Conservation (phyloP, 75 land plant genomes). For the Sequoia sempervirens region DNA sequence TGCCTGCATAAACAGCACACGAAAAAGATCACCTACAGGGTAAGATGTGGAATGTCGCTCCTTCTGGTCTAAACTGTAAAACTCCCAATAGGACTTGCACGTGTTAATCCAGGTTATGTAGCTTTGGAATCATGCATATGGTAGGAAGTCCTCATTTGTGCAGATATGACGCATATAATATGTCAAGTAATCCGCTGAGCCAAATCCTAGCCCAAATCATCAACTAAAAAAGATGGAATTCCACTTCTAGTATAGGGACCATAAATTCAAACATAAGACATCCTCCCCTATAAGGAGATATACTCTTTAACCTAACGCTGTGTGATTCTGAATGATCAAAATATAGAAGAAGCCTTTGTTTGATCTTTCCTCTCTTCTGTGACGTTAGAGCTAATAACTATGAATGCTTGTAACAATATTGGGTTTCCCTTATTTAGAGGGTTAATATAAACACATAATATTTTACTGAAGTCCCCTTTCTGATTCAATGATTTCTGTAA, state of each 20-base stretch:
- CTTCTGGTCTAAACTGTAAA: neutral
- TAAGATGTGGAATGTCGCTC: neutral
- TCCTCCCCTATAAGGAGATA: neutral
- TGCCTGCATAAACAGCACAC: constrained; percentile 28
- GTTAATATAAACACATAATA: neutral
- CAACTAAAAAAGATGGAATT: neutral
- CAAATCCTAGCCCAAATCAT: neutral
- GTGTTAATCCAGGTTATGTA: neutral
- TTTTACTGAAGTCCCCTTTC: neutral
- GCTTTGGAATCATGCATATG: neutral
- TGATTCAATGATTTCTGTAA: neutral
- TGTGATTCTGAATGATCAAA: neutral
- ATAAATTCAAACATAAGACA: neutral
- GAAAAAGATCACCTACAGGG: neutral
- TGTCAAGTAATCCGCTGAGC: neutral
- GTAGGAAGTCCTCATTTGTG: neutral
- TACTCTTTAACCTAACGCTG: neutral
- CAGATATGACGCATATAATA: neutral
- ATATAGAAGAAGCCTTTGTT: neutral
- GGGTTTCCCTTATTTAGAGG: neutral
- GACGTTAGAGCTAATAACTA: neutral
- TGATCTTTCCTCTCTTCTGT: neutral
- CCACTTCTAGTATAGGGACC: neutral
- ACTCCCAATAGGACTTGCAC: neutral
- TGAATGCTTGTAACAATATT: neutral